Evolutionary conservation across 306 rosid species (phyloP).

Genomic region (Senna siamea): DNA sequence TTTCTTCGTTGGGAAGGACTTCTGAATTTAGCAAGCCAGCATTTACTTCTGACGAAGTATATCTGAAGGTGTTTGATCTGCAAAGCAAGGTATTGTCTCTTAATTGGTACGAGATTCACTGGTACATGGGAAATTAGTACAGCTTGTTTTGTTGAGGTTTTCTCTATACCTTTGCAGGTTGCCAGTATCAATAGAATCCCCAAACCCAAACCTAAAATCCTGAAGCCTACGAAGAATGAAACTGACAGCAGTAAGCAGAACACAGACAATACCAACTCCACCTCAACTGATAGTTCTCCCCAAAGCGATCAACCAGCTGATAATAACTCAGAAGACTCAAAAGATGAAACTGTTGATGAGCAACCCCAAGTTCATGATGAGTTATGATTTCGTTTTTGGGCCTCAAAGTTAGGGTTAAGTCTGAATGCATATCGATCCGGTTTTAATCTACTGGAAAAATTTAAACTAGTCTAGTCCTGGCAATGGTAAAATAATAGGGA

Average conservation of each 20-base stretch:
- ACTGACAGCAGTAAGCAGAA: constrained; percentile 56
- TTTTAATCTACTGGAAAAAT: too few relatives aligned
- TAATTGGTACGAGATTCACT: constrained; percentile 21
- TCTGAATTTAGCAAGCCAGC: constrained; percentile 69
- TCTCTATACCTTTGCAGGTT: constrained; percentile 50
- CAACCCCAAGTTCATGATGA: constrained; percentile 66
- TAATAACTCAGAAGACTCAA: constrained; percentile 45
- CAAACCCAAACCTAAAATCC: constrained; percentile 87
- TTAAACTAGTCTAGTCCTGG: too few relatives aligned
- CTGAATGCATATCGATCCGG: constrained; percentile 39
- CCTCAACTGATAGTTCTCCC: constrained; percentile 52
- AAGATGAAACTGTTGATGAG: constrained; percentile 43
- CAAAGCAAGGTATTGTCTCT: constrained; percentile 73
- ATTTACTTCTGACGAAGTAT: constrained; percentile 86
- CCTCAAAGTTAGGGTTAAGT: constrained; percentile 52
- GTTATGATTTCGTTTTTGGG: constrained; percentile 52
- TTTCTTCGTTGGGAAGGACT: constrained; percentile 50
- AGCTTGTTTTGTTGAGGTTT: constrained; percentile 20
- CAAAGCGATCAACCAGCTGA: constrained; percentile 43
- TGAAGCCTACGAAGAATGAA: constrained; percentile 66
- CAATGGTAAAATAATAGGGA: constrained; percentile 41
- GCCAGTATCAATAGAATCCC: constrained; percentile 71
- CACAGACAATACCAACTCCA: constrained; percentile 44
- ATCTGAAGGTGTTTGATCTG: constrained; percentile 58
- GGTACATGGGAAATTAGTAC: constrained; percentile 14